Base-by-base conservation (phyloP, 2,329 filamentous ascomycete genomes). In the Colletotrichum lindemuthianum region DNA sequence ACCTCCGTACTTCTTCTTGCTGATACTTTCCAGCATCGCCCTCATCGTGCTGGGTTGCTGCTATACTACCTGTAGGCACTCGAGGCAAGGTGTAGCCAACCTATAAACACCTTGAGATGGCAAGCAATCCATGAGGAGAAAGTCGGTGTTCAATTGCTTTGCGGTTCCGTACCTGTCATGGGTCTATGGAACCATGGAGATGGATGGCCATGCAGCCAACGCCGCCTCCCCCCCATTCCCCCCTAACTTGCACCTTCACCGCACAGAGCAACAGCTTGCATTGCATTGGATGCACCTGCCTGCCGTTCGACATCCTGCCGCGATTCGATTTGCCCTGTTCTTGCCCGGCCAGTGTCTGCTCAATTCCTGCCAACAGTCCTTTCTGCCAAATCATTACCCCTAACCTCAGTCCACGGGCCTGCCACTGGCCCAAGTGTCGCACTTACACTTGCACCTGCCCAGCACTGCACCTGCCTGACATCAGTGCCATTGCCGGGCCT, bases 201-300 rank as follows among this genome's bases (percentile, higher is more conserved):
- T 24, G 5, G 5, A 24, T 24, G 24, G 24, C 5, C 24, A 24
- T 24, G 24, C 24, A 24, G 24, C 24, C 24, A 24, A 24, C 24
- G 4, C n/a, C 41, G n/a, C n/a, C 43, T 45, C 43, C 15, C 24
- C n/a, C n/a, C 44, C n/a, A n/a, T 40, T 48, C 36, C 43, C 12
- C 15, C 44, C 43, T 36, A 36, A 44, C 34, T 48, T 49, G 54
- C 24, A 32, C 55, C 45, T 37, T 44, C 36, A 58, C 43, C 56
- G 47, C 60, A 63, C 60, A 58, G 60, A 44, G 47, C 60, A 63
- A 34, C 48, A 9, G 60, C 32, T 63, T 59, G 55, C 49, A 54
- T 55, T 15, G 40, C 40, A 49, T n/a, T 36, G 39, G 56, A 59
- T 56, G 60, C 60, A 61, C 61, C 13, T 56, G 58, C 61, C 58